Base-by-base conservation (phyloP, 2,329 filamentous ascomycete species). In the Aspergillus pseudoviridinutans region DNA sequence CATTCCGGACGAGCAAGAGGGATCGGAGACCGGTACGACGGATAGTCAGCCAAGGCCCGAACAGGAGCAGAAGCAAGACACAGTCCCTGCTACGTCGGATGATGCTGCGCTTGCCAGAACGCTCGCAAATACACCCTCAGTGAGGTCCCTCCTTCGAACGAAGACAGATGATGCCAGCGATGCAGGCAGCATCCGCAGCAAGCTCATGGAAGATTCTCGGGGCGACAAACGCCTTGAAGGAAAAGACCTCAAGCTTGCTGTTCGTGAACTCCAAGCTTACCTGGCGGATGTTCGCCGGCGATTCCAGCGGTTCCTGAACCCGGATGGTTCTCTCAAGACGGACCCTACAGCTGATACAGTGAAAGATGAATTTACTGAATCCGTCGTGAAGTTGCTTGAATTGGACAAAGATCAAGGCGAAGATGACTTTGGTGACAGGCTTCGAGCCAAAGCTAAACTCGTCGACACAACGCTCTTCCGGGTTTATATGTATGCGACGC, bases 381-480 rank as follows among this genome's bases (percentile, higher is more conserved):
- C 74, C 38, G 80, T 82, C 14, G 71, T 77, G 35, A 74, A 79
- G 53, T 65, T 79, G n/a, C 72, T 79, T 3, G 76, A 73, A 10
- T 68, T 80, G 6, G 72, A 84, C 4, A 77, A 79, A 1, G 80
- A 86, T 27, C 79, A 82, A 28, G 65, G 74, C 27, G 72, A 74
- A 2, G 71, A 78, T 41, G 82, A 90, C 60, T 87, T 91, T 61
- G 86, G 90, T 64, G 79, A 85, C 51, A 87, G 89, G 62, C 80
- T 97, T 2, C 83, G 87, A 12, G 82, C 87, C 41, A 91, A 89
- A 1, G 96, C 94, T 38, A 87, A 85, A 51, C 78, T 97, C 2
- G 91, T 97, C 6, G 94, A 99, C 70, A 99, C 94, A 0, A 93
- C 92, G 0, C 82, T 99, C 0, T 97, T 99, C 79, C 86, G 93